phyloP scores from a whole-genome alignment of 2,329 filamentous ascomycete species.

The Moelleriella libera region DNA sequence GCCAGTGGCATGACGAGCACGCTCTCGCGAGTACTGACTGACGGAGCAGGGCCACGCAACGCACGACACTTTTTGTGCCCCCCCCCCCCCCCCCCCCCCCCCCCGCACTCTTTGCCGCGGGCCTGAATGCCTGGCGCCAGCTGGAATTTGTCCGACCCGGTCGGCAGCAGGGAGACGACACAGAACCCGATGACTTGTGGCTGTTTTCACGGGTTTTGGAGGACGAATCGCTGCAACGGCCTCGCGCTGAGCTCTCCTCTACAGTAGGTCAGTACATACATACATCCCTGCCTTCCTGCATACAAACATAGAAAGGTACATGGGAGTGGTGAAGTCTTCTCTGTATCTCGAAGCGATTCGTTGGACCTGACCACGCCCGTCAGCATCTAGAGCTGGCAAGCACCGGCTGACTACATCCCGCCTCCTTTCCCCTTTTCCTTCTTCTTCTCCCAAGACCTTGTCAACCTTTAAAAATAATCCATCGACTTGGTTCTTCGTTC shows the following conservation, averaged over 20 bases:
- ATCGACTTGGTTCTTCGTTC: too few species aligned
- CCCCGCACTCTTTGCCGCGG: conserved; percentile 37
- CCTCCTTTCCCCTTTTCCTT: too few species aligned
- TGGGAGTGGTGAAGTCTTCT: not conserved
- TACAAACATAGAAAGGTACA: not conserved
- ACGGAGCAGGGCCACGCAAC: too few species aligned
- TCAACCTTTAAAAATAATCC: too few species aligned
- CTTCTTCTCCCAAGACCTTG: too few species aligned
- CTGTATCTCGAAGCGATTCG: conserved; percentile 1
- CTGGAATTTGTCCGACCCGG: conserved; percentile 20
- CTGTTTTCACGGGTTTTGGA: conserved; percentile 28
- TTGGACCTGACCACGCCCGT: too few species aligned
- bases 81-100: too few species aligned
- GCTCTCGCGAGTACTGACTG: too few species aligned
- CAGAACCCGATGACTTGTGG: conserved; percentile 30
- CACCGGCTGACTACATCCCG: too few species aligned
- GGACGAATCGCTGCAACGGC: conserved; percentile 17
- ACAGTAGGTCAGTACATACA: conserved; percentile 28
- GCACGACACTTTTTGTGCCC: too few species aligned
- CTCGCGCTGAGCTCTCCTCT: conserved; percentile 24
- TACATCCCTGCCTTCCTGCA: not conserved
- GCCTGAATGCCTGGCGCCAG: conserved; percentile 46
- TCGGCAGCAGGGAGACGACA: not conserved
- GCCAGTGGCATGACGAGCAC: too few species aligned
- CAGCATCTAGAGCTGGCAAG: too few species aligned